Conservation (phyloP, 805 yeast genomes). For the Vanderwaltozyma tropicalis region DNA sequence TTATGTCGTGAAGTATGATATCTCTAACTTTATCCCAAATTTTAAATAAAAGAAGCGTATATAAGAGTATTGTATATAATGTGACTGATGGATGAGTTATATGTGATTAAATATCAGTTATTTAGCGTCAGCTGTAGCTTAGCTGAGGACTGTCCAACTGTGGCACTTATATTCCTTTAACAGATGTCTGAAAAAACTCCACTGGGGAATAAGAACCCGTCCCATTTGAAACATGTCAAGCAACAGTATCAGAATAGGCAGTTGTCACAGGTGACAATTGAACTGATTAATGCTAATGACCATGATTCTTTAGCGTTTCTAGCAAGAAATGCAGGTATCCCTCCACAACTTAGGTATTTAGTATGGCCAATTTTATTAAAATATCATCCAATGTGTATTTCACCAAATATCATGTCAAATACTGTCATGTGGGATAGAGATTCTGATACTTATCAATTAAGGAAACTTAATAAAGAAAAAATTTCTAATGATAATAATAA, state of each 20-base stretch:
- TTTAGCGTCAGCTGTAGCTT: too few relatives aligned
- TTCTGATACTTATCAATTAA: neutral
- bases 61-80: too few relatives aligned
- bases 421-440: conserved; percentile 21
- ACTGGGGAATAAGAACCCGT: neutral
- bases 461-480: neutral
- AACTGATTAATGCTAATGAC: conserved; percentile 48
- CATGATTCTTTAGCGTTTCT: conserved; percentile 67
- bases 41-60: too few relatives aligned
- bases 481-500: neutral
- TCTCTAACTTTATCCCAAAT: too few relatives aligned
- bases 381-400: conserved; percentile 74
- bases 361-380: conserved; percentile 80
- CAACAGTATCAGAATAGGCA: conserved; percentile 21
- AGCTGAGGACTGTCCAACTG: too few relatives aligned
- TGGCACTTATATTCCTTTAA: neutral
- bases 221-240: conserved; percentile 19
- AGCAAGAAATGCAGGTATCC: conserved; percentile 77
- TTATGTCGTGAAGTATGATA: too few relatives aligned
- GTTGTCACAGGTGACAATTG: conserved; percentile 40
- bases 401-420: conserved; percentile 64
- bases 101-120: too few relatives aligned
- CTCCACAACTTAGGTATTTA: conserved; percentile 63
- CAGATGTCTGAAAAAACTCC: neutral
- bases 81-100: too few relatives aligned